Base-by-base conservation (phyloP, 179 eudicot species). In the Vitellaria paradoxa region DNA sequence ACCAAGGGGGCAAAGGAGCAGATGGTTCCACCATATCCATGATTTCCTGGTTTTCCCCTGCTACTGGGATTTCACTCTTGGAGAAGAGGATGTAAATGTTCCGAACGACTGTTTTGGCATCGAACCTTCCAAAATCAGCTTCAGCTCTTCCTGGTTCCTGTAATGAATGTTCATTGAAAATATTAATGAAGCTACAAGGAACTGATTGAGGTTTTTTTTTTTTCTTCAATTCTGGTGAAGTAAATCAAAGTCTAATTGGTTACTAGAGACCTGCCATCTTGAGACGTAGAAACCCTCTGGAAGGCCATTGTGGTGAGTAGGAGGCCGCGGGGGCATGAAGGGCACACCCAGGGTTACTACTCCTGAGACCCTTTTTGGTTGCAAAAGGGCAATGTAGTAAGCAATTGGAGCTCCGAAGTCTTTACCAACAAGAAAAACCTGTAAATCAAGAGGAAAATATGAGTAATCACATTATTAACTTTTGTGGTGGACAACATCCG, bases 61-160 rank as follows among this genome's bases (percentile, higher is more conserved):
- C 97, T 72, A 82, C 85, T 17, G 95, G 97, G 75, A 88, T 76
- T 70, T 92, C 91, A 40, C 85, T 85, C 72, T 60, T 88, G 23
- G 93, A 86, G 75, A 92, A 90, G 73, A 92, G 84, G 26, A 85
- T 90, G 81, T 92, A 92, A 6, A 90, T 78, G 72, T 90, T 92
- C 64, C 85, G 81, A 30, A 90, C 83, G 3, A 92, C 90, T 13
- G 92, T 92, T 84, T 82, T 90, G 15, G 86, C 86, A 79, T 88
- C 88, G 64, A 88, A 71, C 6, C 94, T 90, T 13, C 88, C 86
- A 72, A 92, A 92, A 79, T 90, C 94, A 73, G 91, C 92, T 81
- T 92, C 94, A n/a, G 97, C 97, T 63, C 91, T 77, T 70, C 94
- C 94, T 70, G 90, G 82, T 75, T 87, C 89, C 97, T 92, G 75